phyloP scores from a whole-genome alignment of 2,329 filamentous ascomycete genomes.

The Geoglossum cookeanum region DNA sequence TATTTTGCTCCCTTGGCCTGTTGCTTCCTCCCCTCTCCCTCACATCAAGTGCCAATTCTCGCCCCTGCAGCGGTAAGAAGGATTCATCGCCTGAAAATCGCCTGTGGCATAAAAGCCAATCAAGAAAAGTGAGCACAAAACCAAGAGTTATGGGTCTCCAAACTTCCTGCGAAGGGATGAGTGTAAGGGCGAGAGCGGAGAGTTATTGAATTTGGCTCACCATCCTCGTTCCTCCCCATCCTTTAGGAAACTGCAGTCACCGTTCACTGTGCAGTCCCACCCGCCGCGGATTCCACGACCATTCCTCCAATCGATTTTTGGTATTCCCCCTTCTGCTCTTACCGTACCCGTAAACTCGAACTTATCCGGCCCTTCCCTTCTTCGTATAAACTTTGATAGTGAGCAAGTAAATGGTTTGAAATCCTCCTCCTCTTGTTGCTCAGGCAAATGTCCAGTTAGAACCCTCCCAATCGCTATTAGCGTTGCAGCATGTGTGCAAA shows the following conservation, averaged over 20 bases:
- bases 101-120: slow-evolving; percentile 16
- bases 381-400: slow-evolving; percentile 8
- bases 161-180: slow-evolving; percentile 5
- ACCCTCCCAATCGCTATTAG: slow-evolving; percentile 73
- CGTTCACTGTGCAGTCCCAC: slow-evolving; percentile 65
- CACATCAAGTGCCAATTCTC: neutral
- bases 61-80: slow-evolving; percentile 21
- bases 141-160: slow-evolving; percentile 3
- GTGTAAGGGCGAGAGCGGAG: slow-evolving; percentile 6
- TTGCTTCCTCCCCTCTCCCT: neutral
- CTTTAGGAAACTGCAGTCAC: slow-evolving; percentile 66
- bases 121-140: slow-evolving; percentile 3
- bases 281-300: slow-evolving; percentile 49
- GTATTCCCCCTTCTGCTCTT: slow-evolving; percentile 9
- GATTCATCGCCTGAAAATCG: slow-evolving; percentile 38
- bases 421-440: slow-evolving; percentile 12
- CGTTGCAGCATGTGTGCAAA: slow-evolving; percentile 79
- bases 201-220: slow-evolving; percentile 28
- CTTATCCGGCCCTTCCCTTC: slow-evolving; percentile 1
- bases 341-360: neutral
- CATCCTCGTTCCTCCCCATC: slow-evolving; percentile 76
- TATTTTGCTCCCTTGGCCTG: neutral
- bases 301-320: slow-evolving; percentile 32
- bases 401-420: slow-evolving; percentile 15
- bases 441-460: slow-evolving; percentile 41